A percentile compares a stretch with the other conserved stretches of the same genome.
Conservation (phyloP, 2,329 filamentous ascomycete species). For the Trichoderma polysporum region DNA sequence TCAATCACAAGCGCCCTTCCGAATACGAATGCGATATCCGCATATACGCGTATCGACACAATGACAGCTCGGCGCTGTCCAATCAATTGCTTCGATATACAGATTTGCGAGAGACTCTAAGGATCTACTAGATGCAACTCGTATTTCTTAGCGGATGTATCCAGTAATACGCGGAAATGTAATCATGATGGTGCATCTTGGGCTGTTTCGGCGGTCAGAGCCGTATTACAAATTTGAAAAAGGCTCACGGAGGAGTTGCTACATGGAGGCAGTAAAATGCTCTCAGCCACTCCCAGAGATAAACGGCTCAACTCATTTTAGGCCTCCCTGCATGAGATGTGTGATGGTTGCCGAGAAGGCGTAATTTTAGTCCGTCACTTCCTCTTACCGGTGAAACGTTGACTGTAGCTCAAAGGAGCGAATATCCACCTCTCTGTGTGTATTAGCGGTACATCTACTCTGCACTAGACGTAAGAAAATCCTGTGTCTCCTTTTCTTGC, state of each 20-base stretch:
- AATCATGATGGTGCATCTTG: neutral
- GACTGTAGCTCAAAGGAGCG: neutral
- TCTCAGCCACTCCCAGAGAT: neutral
- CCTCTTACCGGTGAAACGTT: neutral
- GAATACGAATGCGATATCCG: conserved; percentile 16
- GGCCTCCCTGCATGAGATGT: neutral
- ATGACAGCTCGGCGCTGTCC: neutral
- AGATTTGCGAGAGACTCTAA: neutral
- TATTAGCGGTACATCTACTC: neutral
- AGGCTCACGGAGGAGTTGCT: neutral
- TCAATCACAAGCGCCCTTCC: neutral
- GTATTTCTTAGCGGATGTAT: neutral
- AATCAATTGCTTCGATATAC: neutral
- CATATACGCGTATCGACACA: conserved; percentile 2
- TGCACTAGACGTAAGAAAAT: neutral
- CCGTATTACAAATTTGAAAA: neutral
- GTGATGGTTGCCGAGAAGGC: neutral
- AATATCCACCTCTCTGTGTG: neutral
- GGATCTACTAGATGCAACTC: neutral
- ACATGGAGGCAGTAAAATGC: neutral
- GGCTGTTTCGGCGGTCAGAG: conserved; percentile 1
- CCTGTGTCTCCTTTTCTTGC: neutral
- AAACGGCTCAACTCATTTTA: neutral
- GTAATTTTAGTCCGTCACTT: neutral
- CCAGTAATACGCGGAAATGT: conserved; percentile 3